These are phyloP conservation scores for Backusella morwellensis DNA, from an alignment of 192 early-diverging fungal genomes.

Conservation along the genomic window DNA sequence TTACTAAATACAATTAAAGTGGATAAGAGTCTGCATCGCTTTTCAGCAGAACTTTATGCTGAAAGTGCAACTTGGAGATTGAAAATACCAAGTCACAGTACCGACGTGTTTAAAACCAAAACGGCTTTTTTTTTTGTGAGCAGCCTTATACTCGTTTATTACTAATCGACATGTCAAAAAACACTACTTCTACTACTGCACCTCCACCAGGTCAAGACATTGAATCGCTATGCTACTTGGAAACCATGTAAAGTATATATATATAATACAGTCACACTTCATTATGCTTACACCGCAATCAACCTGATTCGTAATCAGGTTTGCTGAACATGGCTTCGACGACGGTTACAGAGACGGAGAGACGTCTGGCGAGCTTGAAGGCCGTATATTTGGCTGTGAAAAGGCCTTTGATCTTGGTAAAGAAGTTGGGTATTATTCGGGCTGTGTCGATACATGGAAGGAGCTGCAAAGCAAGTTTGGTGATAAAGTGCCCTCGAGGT, in stretches of 20 bases:
- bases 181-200: slow-evolving; percentile 47
- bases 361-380: slow-evolving; percentile 49
- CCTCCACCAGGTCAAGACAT: slow-evolving; percentile 21
- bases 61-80: background rate
- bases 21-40: no score
- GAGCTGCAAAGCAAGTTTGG: slow-evolving; percentile 26
- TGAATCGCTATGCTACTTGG: slow-evolving; percentile 24
- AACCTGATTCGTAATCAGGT: slow-evolving; percentile 36
- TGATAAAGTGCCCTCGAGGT: slow-evolving; percentile 43
- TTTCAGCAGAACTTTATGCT: background rate
- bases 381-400: slow-evolving; percentile 52
- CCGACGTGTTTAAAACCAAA: background rate
- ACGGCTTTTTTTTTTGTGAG: background rate
- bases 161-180: background rate
- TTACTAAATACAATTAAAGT: no score
- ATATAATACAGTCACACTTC: background rate
- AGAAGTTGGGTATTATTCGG: slow-evolving; percentile 56
- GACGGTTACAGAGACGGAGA: slow-evolving; percentile 53
- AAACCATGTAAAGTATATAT: slow-evolving; percentile 25
- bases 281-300: background rate
- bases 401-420: slow-evolving; percentile 53
- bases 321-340: slow-evolving; percentile 53
- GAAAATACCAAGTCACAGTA: background rate
- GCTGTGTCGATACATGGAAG: slow-evolving; percentile 49
- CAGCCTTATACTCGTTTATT: background rate